phyloP scores from a whole-genome alignment of 75 land plant species.

The Cryptomeria japonica region DNA sequence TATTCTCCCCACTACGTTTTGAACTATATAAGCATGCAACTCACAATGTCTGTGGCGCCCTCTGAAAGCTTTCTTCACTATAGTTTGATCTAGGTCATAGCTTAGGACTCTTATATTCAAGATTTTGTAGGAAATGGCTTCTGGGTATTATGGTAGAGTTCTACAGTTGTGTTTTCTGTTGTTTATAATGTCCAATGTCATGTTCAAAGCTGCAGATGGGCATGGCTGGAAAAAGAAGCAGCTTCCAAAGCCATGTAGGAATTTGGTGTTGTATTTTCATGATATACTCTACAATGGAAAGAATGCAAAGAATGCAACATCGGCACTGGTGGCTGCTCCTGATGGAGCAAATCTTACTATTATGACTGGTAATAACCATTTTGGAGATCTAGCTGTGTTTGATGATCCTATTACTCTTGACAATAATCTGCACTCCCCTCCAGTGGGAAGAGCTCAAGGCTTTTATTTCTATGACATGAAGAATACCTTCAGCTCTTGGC shows the following conservation, averaged over 20 bases:
- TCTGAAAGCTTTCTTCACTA: too few relatives aligned
- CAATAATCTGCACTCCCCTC: conserved; percentile 38
- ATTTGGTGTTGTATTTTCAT: conserved; percentile 46
- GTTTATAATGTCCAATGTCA: neutral
- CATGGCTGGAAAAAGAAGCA: neutral
- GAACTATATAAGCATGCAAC: too few relatives aligned
- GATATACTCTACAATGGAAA: conserved; percentile 57
- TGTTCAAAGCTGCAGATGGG: neutral
- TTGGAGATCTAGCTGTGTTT: conserved; percentile 55
- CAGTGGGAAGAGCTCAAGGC: conserved; percentile 60
- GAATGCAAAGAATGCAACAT: conserved; percentile 40
- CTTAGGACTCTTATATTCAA: too few relatives aligned
- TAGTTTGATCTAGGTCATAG: too few relatives aligned
- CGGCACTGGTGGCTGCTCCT: conserved; percentile 43
- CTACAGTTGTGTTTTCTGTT: neutral
- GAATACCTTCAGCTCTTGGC: conserved; percentile 39
- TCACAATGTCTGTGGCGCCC: too few relatives aligned
- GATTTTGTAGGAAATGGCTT: too few relatives aligned
- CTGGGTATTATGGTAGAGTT: neutral
- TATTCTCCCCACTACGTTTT: too few relatives aligned
- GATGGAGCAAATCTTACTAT: conserved; percentile 15
- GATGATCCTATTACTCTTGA: conserved; percentile 62
- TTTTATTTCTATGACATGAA: conserved; percentile 44
- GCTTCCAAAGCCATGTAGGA: conserved; percentile 31
- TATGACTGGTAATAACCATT: conserved; percentile 12